Base-by-base conservation (phyloP, 2,329 filamentous ascomycete genomes). In the Verruconis gallopava region DNA sequence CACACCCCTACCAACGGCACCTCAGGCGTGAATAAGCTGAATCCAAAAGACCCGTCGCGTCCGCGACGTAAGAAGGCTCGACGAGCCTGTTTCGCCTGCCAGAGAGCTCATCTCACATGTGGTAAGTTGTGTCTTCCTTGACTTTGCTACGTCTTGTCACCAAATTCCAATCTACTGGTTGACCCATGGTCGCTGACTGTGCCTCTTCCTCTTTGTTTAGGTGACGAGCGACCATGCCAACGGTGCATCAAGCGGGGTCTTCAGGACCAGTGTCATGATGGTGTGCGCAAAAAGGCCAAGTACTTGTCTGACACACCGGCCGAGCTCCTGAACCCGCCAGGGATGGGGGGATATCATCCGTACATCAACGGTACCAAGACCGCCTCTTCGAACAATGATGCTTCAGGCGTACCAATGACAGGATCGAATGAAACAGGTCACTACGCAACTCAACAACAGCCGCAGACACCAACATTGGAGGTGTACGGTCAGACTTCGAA, bases 231-330 rank as follows among this genome's bases (percentile, higher is more conserved):
- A 52, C 91, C 91, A 41, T 98, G 91, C 59, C 77, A 86, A 55
- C 73, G 91, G 55, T 98, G 91, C 60, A 85, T 96, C 52, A 95
- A 95, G 63, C 81, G 91, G 53, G 85, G 85, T 36, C 74, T 96
- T 17, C 83, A 86, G 54, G 86, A 94, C 58, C 77, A 77, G 47
- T 98, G 91, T 56, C 86, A 94, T 60, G 91, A 98, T 57, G 91
- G 91, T 42, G 86, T 96, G 40, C 81, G 91, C 48, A 98, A 98
- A 64, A 98, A 96, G 71, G 91, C 91, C 40, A 98, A 98, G 62
- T 98, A 98, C 61, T 81, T 98, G 44, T 88, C 96, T 56, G 91
- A 96, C 70, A 86, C 89, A 19, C 88, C 89, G 25, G 77, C 85
- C 40, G 86, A 93, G 58, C 86, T 86, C 36, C 69, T 95, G 47